Conservation (phyloP, 495 filamentous ascomycete species). For the Podospora conica region DNA sequence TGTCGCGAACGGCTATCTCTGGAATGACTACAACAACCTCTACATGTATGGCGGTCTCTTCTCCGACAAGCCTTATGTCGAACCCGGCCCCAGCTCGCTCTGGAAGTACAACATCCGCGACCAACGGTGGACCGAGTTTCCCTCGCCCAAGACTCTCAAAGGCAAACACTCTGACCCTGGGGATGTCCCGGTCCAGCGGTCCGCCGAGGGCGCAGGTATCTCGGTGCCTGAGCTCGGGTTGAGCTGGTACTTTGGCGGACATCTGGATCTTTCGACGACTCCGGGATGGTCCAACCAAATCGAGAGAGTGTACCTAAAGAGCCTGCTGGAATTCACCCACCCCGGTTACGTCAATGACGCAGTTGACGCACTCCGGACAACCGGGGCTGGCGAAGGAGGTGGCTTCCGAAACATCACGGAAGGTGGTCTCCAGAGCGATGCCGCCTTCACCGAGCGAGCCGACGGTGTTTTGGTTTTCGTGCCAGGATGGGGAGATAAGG, state of each 20-base stretch:
- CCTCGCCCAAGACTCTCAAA: slow-evolving; percentile 47
- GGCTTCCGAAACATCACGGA: slow-evolving; percentile 65
- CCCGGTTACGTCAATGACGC: slow-evolving; percentile 57
- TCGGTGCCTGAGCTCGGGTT: slow-evolving; percentile 60
- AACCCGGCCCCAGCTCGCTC: slow-evolving; percentile 49
- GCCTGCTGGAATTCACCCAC: slow-evolving; percentile 67
- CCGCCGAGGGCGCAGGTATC: slow-evolving; percentile 65
- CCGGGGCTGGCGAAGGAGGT: slow-evolving; percentile 49
- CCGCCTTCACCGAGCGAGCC: slow-evolving; percentile 62
- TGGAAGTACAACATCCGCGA: slow-evolving; percentile 61
- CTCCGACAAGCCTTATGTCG: slow-evolving; percentile 48
- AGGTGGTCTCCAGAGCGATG: slow-evolving; percentile 56
- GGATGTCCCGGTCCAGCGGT: slow-evolving; percentile 49
- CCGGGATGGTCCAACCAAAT: slow-evolving; percentile 59
- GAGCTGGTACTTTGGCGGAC: slow-evolving; percentile 73
- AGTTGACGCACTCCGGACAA: slow-evolving; percentile 43
- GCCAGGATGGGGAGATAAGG: slow-evolving; percentile 62
- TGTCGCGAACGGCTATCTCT: slow-evolving; percentile 64
- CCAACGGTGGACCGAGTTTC: slow-evolving; percentile 55
- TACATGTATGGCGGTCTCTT: slow-evolving; percentile 70
- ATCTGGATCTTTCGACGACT: slow-evolving; percentile 62
- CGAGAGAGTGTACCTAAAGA: slow-evolving; percentile 61
- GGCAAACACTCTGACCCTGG: slow-evolving; percentile 52
- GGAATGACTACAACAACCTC: slow-evolving; percentile 60
- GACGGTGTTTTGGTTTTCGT: slow-evolving; percentile 66